Percentiles rank a stretch among this genome's conserved stretches.
Conservation (phyloP, 768 basidiomycete species). For the Sarcodon aspratus region DNA sequence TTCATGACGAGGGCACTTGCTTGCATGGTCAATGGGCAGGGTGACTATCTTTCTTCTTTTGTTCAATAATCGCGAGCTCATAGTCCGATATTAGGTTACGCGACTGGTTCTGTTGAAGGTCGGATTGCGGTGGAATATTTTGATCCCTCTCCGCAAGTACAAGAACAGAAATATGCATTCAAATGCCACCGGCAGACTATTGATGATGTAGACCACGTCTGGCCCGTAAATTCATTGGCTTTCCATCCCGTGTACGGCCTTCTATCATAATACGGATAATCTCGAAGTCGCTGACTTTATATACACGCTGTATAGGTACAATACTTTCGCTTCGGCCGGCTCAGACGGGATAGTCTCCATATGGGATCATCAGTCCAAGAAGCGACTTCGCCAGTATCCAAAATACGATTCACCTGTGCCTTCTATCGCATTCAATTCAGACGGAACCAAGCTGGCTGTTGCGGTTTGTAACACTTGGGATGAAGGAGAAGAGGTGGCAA, state of each 20-base stretch:
- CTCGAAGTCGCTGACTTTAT: background rate
- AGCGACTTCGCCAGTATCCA: conserved; percentile 83
- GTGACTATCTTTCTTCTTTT: conserved; percentile 25
- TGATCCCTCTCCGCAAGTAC: conserved; percentile 63
- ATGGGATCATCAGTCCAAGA: conserved; percentile 97
- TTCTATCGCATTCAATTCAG: conserved; percentile 70
- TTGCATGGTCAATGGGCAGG: conserved; percentile 89
- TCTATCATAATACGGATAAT: background rate
- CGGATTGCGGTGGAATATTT: conserved; percentile 97
- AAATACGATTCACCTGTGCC: conserved; percentile 72
- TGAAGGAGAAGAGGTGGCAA: conserved; percentile 65
- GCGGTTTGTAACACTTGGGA: conserved; percentile 88
- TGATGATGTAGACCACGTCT: conserved; percentile 89
- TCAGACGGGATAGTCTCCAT: conserved; percentile 91
- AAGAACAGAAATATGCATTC: conserved; percentile 92
- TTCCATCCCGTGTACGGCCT: conserved; percentile 73
- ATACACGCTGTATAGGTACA: conserved; percentile 39
- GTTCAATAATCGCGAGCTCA: background rate
- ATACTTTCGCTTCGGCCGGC: conserved; percentile 92
- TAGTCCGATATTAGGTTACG: conserved; percentile 52
- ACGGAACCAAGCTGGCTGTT: conserved; percentile 76
- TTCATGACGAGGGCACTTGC: conserved; percentile 89
- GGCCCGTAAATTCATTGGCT: conserved; percentile 90
- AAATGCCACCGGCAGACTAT: conserved; percentile 91
- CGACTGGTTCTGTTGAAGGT: conserved; percentile 89